These are phyloP conservation scores for Mycena epipterygia DNA, from an alignment of 768 basidiomycete species.

Conservation along the genomic window DNA sequence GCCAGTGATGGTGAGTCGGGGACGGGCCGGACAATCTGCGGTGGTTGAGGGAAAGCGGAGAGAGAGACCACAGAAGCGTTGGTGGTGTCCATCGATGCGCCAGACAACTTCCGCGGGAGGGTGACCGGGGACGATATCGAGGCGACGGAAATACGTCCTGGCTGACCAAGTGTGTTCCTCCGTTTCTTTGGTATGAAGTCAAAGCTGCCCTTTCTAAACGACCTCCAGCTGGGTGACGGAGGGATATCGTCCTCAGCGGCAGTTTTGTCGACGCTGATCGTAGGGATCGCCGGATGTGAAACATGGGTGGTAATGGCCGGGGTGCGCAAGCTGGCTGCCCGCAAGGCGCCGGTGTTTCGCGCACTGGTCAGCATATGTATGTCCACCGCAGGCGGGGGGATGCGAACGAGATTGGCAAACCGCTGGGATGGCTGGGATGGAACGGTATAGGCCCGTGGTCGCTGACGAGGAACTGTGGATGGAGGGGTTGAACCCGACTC, in stretches of 20 bases:
- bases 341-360: constrained; percentile 12
- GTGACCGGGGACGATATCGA: constrained; percentile 21
- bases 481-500: constrained; percentile 7
- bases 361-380: constrained; percentile 1
- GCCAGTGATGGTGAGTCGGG: constrained; percentile 13
- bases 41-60: constrained; percentile 31
- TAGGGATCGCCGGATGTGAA: not conserved
- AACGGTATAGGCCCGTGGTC: constrained; percentile 21
- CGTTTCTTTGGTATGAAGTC: constrained; percentile 20
- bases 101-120: constrained; percentile 15
- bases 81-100: constrained; percentile 23
- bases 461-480: not conserved
- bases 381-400: constrained; percentile 29
- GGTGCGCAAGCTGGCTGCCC: constrained; percentile 4
- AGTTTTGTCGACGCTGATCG: not conserved
- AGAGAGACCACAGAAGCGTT: constrained; percentile 28
- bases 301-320: not conserved
- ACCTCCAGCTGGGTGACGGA: not conserved
- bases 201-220: constrained; percentile 11
- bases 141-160: constrained; percentile 4
- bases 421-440: constrained; percentile 15
- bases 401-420: constrained; percentile 19
- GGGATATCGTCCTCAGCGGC: not conserved
- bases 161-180: not conserved
- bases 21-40: constrained; percentile 13